These are phyloP conservation scores for Flaveria sonorensis DNA, from an alignment of 129 eudicot species.

Conservation along the genomic window DNA sequence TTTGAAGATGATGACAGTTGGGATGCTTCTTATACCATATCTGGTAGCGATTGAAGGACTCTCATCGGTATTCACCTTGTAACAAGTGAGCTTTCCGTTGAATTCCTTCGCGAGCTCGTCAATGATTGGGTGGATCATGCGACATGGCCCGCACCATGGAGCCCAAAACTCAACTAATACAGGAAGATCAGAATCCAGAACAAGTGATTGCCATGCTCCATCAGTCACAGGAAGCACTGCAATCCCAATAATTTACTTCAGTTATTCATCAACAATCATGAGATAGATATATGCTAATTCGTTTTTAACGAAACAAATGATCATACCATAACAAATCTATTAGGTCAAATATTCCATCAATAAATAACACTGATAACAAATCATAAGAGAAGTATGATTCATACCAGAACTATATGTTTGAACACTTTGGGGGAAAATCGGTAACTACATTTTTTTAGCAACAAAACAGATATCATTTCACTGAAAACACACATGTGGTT, in stretches of 20 bases:
- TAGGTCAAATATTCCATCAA: background rate
- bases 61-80: slow-evolving; percentile 87
- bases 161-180: slow-evolving; percentile 99
- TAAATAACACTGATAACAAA: background rate
- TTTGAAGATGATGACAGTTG: slow-evolving; percentile 83
- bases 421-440: background rate
- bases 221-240: slow-evolving; percentile 72
- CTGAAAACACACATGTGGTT: no score
- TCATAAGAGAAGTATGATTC: background rate
- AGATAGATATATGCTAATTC: background rate
- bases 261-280: background rate
- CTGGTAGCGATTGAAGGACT: slow-evolving; percentile 65
- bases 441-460: no score
- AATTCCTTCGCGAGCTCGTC: slow-evolving; percentile 76
- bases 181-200: slow-evolving; percentile 56
- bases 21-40: slow-evolving; percentile 93
- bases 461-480: no score
- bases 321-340: background rate
- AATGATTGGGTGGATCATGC: slow-evolving; percentile 83
- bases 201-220: slow-evolving; percentile 63
- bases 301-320: background rate
- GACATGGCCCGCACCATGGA: slow-evolving; percentile 99
- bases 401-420: background rate
- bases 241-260: slow-evolving; percentile 13
- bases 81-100: slow-evolving; percentile 76